A percentile compares a stretch with the other conserved stretches of the same genome.
Evolutionary conservation across 257 asterid genomes (phyloP).

Genomic region (Thymus quinquecostatus): DNA sequence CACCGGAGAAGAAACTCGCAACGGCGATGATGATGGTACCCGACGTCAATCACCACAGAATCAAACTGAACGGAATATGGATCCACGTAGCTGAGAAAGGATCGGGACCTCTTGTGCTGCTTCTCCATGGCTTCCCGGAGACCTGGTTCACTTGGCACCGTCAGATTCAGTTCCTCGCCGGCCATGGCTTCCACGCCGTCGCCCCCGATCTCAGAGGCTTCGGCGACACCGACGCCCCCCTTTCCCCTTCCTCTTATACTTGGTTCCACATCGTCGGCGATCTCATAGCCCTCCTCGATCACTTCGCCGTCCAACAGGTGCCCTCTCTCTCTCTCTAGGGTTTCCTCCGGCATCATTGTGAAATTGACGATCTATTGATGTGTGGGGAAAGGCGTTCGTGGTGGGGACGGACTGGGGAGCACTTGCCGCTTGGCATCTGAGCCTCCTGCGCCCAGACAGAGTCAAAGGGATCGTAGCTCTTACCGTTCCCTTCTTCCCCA

Average conservation of each 20-base stretch:
- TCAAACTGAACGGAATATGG: slow-evolving; percentile 54
- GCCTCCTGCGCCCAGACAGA: slow-evolving; percentile 52
- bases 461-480: slow-evolving; percentile 48
- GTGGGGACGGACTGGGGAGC: slow-evolving; percentile 63
- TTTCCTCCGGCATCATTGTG: not conserved
- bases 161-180: slow-evolving; percentile 45
- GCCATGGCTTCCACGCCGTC: slow-evolving; percentile 48
- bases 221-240: slow-evolving; percentile 55
- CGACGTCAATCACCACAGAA: slow-evolving; percentile 43
- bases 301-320: slow-evolving; percentile 47
- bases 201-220: slow-evolving; percentile 60
- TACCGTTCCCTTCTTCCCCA: slow-evolving; percentile 43
- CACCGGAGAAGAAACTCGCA: not conserved
- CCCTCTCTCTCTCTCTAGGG: not conserved
- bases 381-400: slow-evolving; percentile 41
- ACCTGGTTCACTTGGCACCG: slow-evolving; percentile 54
- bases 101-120: slow-evolving; percentile 49
- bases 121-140: slow-evolving; percentile 63
- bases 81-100: slow-evolving; percentile 62
- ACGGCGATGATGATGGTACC: slow-evolving; percentile 13
- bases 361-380: not conserved
- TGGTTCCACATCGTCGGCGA: slow-evolving; percentile 55
- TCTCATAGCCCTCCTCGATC: slow-evolving; percentile 55
- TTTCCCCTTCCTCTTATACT: slow-evolving; percentile 46
- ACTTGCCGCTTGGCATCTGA: slow-evolving; percentile 52